A percentile compares a stretch with the other conserved stretches of the same genome.
These are phyloP conservation scores for Rostrohypoxylon terebratum DNA, from an alignment of 495 filamentous ascomycete species.

Conservation along the genomic window DNA sequence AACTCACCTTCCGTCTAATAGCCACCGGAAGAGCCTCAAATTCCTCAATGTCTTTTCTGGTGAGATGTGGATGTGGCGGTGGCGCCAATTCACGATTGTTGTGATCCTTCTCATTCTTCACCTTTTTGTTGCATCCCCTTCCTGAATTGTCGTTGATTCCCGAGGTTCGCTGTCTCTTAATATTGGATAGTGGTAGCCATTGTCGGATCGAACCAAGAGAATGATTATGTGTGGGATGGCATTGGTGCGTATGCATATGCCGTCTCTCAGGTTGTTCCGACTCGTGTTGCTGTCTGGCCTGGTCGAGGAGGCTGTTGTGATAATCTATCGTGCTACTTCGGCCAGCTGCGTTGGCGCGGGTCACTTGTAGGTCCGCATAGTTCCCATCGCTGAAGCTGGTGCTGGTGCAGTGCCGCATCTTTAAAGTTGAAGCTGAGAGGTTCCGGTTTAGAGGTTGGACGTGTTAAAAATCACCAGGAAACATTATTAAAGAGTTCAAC, in stretches of 20 bases:
- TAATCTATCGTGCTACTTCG: slow-evolving; percentile 42
- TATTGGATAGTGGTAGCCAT: slow-evolving; percentile 38
- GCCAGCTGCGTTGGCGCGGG: slow-evolving; percentile 24
- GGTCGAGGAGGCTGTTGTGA: slow-evolving; percentile 44
- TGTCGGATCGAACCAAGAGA: slow-evolving; percentile 40
- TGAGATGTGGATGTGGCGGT: slow-evolving; percentile 39
- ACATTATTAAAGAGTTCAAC: slow-evolving; percentile 24
- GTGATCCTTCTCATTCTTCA: slow-evolving; percentile 37
- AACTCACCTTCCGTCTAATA: slow-evolving; percentile 67
- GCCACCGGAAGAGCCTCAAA: slow-evolving; percentile 68
- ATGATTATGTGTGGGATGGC: slow-evolving; percentile 25
- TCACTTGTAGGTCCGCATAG: slow-evolving; percentile 45
- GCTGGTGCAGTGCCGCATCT: slow-evolving; percentile 33
- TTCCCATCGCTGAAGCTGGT: slow-evolving; percentile 35
- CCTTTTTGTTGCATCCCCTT: slow-evolving; percentile 28
- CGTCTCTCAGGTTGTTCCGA: slow-evolving; percentile 10
- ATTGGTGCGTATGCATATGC: slow-evolving; percentile 26
- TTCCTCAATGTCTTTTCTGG: slow-evolving; percentile 50
- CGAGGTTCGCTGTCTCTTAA: slow-evolving; percentile 13
- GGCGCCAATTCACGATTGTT: slow-evolving; percentile 18
- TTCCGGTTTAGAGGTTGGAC: slow-evolving; percentile 5
- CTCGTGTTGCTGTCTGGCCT: slow-evolving; percentile 39
- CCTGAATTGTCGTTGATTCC: slow-evolving; percentile 2
- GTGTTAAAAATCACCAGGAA: slow-evolving; percentile 27
- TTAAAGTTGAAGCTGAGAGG: slow-evolving; percentile 11